phyloP scores from a whole-genome alignment of 75 land plant genomes.

The Selaginella tamariscina region DNA sequence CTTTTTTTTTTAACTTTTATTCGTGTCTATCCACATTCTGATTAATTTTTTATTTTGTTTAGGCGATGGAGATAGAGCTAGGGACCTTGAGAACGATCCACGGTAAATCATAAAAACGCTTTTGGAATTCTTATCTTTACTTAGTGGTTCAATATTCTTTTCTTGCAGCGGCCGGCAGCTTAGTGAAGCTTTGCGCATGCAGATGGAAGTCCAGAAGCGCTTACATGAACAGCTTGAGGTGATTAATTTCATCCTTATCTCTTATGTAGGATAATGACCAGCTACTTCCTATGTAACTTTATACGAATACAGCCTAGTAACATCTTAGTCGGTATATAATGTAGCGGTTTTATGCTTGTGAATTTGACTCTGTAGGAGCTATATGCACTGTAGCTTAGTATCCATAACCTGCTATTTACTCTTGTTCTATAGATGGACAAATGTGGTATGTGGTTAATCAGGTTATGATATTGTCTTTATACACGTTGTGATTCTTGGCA shows the following conservation, averaged over 20 bases:
- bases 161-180: constrained; percentile 34
- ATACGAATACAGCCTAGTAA: not conserved
- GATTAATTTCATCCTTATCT: not conserved
- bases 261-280: not conserved
- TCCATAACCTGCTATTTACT: too few species aligned
- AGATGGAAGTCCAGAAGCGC: constrained; percentile 48
- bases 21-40: too few species aligned
- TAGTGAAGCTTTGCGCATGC: constrained; percentile 43
- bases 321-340: not conserved
- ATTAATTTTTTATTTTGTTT: too few species aligned
- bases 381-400: not conserved
- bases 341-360: not conserved
- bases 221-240: constrained; percentile 48
- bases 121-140: not conserved
- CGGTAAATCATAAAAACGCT: too few species aligned
- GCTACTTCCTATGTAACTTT: not conserved
- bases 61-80: not conserved
- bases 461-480: too few species aligned
- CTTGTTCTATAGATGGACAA: too few species aligned
- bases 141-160: not conserved
- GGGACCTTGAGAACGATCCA: not conserved
- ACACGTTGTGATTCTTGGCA: too few species aligned
- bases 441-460: too few species aligned
- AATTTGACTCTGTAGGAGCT: not conserved
- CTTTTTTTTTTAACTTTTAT: not conserved